Conservation (phyloP, 2,329 filamentous ascomycete genomes). For the Sclerotinia subarctica region DNA sequence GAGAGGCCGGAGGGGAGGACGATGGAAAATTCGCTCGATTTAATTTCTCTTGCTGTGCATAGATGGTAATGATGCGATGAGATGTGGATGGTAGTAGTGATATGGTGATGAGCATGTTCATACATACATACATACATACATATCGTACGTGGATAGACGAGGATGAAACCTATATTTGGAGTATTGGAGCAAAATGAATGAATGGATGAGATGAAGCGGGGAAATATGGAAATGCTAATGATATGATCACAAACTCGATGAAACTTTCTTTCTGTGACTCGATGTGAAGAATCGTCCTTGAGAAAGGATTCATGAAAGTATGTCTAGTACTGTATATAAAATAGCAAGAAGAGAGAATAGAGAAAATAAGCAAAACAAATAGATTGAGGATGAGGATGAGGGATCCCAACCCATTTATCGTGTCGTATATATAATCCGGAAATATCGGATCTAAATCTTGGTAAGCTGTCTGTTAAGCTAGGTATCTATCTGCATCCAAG, state of each 20-base stretch:
- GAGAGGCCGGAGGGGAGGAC: neutral
- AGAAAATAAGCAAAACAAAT: neutral
- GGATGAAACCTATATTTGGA: constrained; percentile 10
- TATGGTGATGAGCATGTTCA: constrained; percentile 7
- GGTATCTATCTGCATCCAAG: no score
- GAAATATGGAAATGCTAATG: constrained; percentile 18
- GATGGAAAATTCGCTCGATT: neutral
- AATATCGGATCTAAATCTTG: neutral
- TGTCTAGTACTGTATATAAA: no score
- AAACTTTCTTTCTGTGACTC: neutral
- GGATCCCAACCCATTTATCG: neutral
- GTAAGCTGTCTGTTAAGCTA: neutral
- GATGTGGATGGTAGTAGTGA: neutral
- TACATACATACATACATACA: constrained; percentile 16
- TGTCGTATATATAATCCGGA: neutral
- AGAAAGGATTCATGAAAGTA: neutral
- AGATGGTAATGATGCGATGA: neutral
- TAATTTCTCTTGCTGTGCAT: constrained; percentile 15
- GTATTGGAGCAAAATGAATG: constrained; percentile 11
- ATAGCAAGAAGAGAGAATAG: neutral
- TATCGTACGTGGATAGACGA: constrained; percentile 17
- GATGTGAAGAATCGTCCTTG: neutral
- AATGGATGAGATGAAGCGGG: constrained; percentile 2
- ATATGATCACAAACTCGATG: constrained; percentile 11
- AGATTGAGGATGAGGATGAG: neutral